A percentile compares a stretch with the other conserved stretches of the same genome.
phyloP scores from a whole-genome alignment of 306 rosid species.

The Abrus pulchellus region DNA sequence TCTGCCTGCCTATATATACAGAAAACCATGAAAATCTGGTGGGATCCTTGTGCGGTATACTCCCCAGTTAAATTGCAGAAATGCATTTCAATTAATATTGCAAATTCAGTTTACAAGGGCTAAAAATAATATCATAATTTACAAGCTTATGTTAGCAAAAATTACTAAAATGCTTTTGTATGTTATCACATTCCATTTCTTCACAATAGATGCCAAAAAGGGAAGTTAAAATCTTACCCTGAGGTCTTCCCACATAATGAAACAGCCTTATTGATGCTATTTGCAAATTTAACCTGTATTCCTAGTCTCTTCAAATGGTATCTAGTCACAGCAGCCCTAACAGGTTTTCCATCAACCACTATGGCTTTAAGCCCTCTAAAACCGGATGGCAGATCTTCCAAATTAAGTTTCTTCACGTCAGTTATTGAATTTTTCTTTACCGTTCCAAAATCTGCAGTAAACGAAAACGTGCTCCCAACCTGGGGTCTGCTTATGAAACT shows the following conservation, averaged over 20 bases:
- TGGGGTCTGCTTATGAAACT: constrained; percentile 78
- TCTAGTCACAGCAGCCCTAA: constrained; percentile 92
- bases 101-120: constrained; percentile 1
- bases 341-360: constrained; percentile 89
- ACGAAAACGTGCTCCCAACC: constrained; percentile 93
- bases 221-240: constrained; percentile 60
- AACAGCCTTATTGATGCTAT: constrained; percentile 65
- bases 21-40: neutral
- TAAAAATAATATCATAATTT: neutral
- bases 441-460: constrained; percentile 75
- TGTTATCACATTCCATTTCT: constrained; percentile 11
- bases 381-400: constrained; percentile 83
- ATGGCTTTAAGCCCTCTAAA: constrained; percentile 85
- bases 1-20: neutral
- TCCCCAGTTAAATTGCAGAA: neutral
- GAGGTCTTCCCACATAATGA: constrained; percentile 67
- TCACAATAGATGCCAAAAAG: constrained; percentile 18
- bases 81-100: neutral
- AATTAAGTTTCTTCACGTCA: constrained; percentile 69
- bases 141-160: neutral
- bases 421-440: constrained; percentile 61
- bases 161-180: constrained; percentile 1
- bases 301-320: constrained; percentile 98
- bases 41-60: neutral
- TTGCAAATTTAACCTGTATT: constrained; percentile 70